phyloP scores from a whole-genome alignment of 371 early-diverging fungal genomes.

The Umbelopsis sp. region DNA sequence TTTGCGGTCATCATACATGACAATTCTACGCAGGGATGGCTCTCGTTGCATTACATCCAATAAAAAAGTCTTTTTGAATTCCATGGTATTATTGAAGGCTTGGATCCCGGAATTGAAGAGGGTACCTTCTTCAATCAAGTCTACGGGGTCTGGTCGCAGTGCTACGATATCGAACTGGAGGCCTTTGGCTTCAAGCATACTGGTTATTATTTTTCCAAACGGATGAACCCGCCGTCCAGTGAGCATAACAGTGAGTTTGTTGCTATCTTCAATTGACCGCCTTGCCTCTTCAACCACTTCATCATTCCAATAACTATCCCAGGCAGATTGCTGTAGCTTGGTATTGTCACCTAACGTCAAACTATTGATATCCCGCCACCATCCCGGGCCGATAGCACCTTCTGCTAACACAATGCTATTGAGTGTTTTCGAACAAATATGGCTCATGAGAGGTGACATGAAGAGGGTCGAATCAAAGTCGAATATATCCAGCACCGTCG shows the following conservation, averaged over 20 bases:
- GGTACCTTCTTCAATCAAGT: conserved; percentile 22
- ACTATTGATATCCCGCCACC: conserved; percentile 72
- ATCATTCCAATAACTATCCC: conserved; percentile 50
- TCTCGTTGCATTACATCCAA: conserved; percentile 47
- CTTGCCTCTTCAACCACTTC: conserved; percentile 31
- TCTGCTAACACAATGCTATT: conserved; percentile 56
- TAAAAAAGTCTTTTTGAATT: conserved; percentile 62
- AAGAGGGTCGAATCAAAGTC: conserved; percentile 93
- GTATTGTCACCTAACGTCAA: conserved; percentile 29
- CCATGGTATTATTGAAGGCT: conserved; percentile 53
- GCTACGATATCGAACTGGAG: conserved; percentile 60
- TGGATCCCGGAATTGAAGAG: conserved; percentile 17
- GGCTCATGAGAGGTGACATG: conserved; percentile 80
- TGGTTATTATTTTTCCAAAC: conserved; percentile 43
- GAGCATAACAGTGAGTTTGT: conserved; percentile 56
- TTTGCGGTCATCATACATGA: conserved; percentile 68
- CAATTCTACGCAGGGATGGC: conserved; percentile 39
- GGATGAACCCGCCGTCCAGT: conserved; percentile 64
- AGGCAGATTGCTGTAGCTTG: conserved; percentile 28
- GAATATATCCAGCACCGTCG: conserved; percentile 56
- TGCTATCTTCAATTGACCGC: conserved; percentile 34
- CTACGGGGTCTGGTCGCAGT: conserved; percentile 51
- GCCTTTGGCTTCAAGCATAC: conserved; percentile 39
- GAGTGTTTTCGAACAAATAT: conserved; percentile 70
- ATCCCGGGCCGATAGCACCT: conserved; percentile 62